These are phyloP conservation scores for Babesia caballi DNA, from an alignment of 169 alveolate species.

Conservation along the genomic window DNA sequence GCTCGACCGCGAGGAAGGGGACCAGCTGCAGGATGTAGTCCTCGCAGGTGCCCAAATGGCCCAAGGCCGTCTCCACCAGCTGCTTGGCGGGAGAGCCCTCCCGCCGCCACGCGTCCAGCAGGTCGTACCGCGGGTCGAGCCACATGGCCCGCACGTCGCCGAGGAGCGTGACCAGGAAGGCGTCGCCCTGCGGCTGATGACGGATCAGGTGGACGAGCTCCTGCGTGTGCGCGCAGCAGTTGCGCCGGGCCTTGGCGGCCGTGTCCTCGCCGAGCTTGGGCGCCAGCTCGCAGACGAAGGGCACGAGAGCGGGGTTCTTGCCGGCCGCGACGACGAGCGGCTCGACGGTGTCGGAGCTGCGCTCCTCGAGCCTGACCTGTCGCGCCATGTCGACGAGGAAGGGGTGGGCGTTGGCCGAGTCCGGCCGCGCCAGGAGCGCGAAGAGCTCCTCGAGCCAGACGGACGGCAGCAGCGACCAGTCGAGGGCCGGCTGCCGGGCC, in stretches of 20 bases:
- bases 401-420: slow-evolving; percentile 12
- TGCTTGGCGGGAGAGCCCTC: slow-evolving; percentile 1
- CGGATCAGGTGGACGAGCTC: slow-evolving; percentile 8
- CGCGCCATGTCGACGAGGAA: neutral
- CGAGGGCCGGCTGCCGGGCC: neutral
- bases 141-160: slow-evolving; percentile 31
- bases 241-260: neutral
- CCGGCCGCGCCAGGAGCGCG: slow-evolving; percentile 15
- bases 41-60: slow-evolving; percentile 14
- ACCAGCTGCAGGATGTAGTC: slow-evolving; percentile 47
- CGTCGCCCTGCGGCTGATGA: neutral
- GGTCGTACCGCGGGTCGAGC: slow-evolving; percentile 32
- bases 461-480: slow-evolving; percentile 24
- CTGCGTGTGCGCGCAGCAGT: slow-evolving; percentile 4
- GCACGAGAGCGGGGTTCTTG: slow-evolving; percentile 13
- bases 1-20: slow-evolving; percentile 47
- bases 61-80: slow-evolving; percentile 5
- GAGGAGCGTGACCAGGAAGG: slow-evolving; percentile 8
- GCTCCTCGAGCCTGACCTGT: neutral
- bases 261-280: neutral
- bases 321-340: slow-evolving; percentile 24
- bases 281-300: slow-evolving; percentile 8
- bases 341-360: neutral
- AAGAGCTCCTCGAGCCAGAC: slow-evolving; percentile 40
- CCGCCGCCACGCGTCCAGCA: slow-evolving; percentile 14